Conservation (phyloP, 129 eudicot genomes). For the Artemisia annua region DNA sequence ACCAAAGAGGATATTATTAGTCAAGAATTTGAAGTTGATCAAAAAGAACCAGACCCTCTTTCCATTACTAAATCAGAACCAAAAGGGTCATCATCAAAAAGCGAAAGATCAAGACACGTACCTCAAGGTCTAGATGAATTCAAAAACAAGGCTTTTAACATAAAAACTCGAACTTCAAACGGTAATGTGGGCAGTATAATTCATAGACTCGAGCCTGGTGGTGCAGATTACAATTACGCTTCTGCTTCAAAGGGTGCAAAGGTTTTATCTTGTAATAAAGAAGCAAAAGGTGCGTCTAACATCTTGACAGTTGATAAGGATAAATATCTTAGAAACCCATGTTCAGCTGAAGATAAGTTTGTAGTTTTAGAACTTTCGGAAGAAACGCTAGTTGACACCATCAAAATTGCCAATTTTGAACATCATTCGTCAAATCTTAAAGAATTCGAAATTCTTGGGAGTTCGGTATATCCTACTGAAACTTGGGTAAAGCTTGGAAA, state of each 20-base stretch:
- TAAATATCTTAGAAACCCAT: constrained; percentile 93
- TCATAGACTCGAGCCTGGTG: constrained; percentile 94
- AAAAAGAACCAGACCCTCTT: constrained; percentile 24
- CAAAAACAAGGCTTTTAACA: constrained; percentile 70
- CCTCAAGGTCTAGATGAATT: constrained; percentile 83
- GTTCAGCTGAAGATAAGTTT: constrained; percentile 89
- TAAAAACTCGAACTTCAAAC: constrained; percentile 43
- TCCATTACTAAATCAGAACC: constrained; percentile 27
- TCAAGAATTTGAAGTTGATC: constrained; percentile 28
- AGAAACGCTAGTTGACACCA: constrained; percentile 89
- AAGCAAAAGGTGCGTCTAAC: constrained; percentile 92
- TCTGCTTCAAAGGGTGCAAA: constrained; percentile 94
- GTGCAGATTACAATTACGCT: constrained; percentile 88
- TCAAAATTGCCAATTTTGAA: constrained; percentile 89
- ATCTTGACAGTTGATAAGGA: constrained; percentile 80
- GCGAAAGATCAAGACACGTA: constrained; percentile 47
- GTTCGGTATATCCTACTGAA: constrained; percentile 86
- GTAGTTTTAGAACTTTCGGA: constrained; percentile 92
- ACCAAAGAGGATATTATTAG: constrained; percentile 24
- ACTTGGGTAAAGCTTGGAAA: constrained; percentile 85
- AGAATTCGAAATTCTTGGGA: constrained; percentile 87
- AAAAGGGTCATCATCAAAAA: constrained; percentile 42
- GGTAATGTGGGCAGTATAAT: constrained; percentile 64
- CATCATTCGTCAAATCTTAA: constrained; percentile 88
- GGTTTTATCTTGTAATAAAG: constrained; percentile 86